A percentile compares a stretch with the other conserved stretches of the same genome.
phyloP scores from a whole-genome alignment of 345 rosid species.

The Eucalyptus sp. region DNA sequence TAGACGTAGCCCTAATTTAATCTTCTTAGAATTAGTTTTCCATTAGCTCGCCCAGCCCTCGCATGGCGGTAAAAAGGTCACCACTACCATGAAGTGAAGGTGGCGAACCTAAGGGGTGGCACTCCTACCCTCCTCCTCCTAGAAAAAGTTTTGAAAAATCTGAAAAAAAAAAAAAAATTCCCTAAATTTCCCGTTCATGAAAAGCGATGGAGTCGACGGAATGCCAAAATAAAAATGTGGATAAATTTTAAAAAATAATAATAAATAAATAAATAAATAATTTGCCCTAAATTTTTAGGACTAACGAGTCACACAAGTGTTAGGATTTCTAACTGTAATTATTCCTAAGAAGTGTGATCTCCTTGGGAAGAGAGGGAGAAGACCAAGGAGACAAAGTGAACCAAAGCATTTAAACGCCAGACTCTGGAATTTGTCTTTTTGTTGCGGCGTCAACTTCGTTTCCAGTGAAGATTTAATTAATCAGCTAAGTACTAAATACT shows the following conservation, averaged over 20 bases:
- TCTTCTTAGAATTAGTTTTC: background rate
- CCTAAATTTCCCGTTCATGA: no score
- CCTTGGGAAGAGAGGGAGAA: background rate
- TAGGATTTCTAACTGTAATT: background rate
- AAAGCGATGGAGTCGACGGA: no score
- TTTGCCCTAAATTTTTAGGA: no score
- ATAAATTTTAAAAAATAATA: no score
- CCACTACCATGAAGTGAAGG: background rate
- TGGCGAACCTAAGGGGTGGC: background rate
- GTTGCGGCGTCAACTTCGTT: background rate
- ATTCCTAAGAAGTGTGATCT: background rate
- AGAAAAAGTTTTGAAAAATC: background rate
- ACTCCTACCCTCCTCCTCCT: background rate
- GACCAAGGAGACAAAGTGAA: background rate
- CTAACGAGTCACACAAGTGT: background rate
- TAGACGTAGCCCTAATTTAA: fast-evolving
- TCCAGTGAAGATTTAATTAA: background rate
- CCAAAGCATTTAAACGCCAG: background rate
- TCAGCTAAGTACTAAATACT: background rate
- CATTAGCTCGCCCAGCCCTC: background rate
- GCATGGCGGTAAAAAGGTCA: background rate
- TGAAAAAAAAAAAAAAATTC: background rate
- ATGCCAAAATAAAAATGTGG: no score
- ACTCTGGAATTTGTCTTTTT: background rate
- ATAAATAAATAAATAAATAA: no score